A percentile compares a stretch with the other conserved stretches of the same genome.
Evolutionary conservation across 768 basidiomycete genomes (phyloP).

Genomic region (Arthromyces matolae): DNA sequence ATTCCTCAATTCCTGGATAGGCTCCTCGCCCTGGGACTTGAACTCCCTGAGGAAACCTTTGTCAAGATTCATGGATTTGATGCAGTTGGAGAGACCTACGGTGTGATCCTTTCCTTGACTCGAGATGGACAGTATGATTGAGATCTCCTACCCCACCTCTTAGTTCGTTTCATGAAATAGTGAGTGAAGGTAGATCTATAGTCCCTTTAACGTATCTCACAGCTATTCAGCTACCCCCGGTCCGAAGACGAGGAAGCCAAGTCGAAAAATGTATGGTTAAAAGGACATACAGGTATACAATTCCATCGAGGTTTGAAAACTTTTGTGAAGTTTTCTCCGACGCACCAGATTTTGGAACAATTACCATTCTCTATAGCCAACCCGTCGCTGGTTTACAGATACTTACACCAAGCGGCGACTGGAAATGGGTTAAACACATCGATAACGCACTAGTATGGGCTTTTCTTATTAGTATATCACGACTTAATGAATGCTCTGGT

Average conservation of each 20-base stretch:
- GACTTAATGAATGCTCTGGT: neutral
- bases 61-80: conserved; percentile 36
- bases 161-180: conserved; percentile 50
- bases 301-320: neutral
- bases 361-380: conserved; percentile 47
- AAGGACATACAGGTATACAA: conserved; percentile 43
- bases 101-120: conserved; percentile 17
- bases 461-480: neutral
- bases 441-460: conserved; percentile 39
- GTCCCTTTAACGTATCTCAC: conserved; percentile 13
- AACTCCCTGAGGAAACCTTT: conserved; percentile 42
- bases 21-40: conserved; percentile 40
- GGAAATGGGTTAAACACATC: conserved; percentile 45
- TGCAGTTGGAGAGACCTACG: conserved; percentile 32
- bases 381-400: conserved; percentile 46
- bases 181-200: conserved; percentile 22
- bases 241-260: conserved; percentile 38
- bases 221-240: conserved; percentile 38
- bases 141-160: too few species aligned
- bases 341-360: conserved; percentile 7
- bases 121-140: too few species aligned
- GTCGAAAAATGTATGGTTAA: conserved; percentile 45
- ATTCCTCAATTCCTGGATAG: too few species aligned
- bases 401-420: conserved; percentile 34
- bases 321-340: neutral